These are phyloP conservation scores for Coemansia sp. DNA, from an alignment of 192 early-diverging fungal species.

Conservation along the genomic window DNA sequence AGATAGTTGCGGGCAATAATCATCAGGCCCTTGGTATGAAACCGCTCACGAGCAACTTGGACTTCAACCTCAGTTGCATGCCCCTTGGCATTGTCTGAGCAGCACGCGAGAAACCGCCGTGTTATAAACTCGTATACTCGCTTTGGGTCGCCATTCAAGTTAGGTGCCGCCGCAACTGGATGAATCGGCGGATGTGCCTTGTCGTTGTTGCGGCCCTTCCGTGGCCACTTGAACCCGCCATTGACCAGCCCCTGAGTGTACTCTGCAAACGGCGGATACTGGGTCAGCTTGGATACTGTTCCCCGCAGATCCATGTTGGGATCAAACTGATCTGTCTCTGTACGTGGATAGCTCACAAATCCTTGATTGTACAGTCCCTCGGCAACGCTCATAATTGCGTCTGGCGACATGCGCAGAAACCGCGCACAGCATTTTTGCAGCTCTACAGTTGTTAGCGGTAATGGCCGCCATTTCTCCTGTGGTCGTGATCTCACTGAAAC, in stretches of 20 bases:
- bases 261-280: conserved; percentile 47
- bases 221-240: conserved; percentile 71
- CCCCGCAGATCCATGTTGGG: conserved; percentile 66
- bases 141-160: conserved; percentile 65
- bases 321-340: conserved; percentile 93
- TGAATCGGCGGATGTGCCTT: conserved; percentile 99
- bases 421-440: conserved; percentile 80
- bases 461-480: conserved; percentile 83
- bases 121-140: conserved; percentile 85
- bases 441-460: conserved; percentile 93
- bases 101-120: conserved; percentile 88
- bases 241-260: conserved; percentile 60
- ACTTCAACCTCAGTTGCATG: conserved; percentile 75
- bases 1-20: conserved; percentile 87
- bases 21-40: conserved; percentile 69
- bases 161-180: conserved; percentile 64
- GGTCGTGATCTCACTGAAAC: conserved; percentile 61
- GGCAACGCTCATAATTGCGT: conserved; percentile 80
- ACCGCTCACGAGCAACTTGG: conserved; percentile 70
- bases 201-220: conserved; percentile 85
- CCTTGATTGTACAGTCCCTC: conserved; percentile 86
- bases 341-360: conserved; percentile 93
- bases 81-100: conserved; percentile 87
- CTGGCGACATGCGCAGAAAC: conserved; percentile 71
- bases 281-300: conserved; percentile 64